A percentile compares a stretch with the other conserved stretches of the same genome.
phyloP scores from a whole-genome alignment of 352 stramenopile species.

The Phytophthora hybrid region DNA sequence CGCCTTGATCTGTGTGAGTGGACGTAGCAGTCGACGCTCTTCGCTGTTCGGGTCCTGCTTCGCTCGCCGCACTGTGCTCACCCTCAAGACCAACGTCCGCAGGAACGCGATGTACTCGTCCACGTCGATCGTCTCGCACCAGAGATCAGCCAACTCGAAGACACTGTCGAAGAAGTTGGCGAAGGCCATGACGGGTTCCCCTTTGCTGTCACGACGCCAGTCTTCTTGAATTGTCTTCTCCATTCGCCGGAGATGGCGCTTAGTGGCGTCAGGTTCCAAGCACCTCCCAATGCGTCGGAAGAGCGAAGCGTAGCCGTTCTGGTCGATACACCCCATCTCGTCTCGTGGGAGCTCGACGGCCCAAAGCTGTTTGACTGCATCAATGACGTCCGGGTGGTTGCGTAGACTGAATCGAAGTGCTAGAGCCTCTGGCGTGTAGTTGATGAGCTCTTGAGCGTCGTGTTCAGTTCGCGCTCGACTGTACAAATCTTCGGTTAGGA shows the following conservation, averaged over 20 bases:
- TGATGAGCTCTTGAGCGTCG: constrained; percentile 65
- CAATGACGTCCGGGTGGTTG: constrained; percentile 56
- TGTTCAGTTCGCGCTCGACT: constrained; percentile 49
- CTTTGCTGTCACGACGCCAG: constrained; percentile 71
- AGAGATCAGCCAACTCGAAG: constrained; percentile 78
- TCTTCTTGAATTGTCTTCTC: constrained; percentile 66
- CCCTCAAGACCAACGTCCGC: constrained; percentile 40
- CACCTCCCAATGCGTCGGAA: constrained; percentile 69
- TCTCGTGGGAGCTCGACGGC: constrained; percentile 64
- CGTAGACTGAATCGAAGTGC: constrained; percentile 72
- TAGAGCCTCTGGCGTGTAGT: constrained; percentile 76
- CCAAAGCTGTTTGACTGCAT: constrained; percentile 67
- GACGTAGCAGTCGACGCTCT: constrained; percentile 49
- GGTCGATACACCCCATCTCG: constrained; percentile 67
- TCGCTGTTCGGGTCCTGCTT: constrained; percentile 17
- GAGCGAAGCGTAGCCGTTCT: constrained; percentile 55
- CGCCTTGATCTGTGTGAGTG: constrained; percentile 51
- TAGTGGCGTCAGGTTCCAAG: constrained; percentile 52
- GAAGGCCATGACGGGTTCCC: constrained; percentile 66
- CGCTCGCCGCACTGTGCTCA: constrained; percentile 41
- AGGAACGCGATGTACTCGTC: constrained; percentile 76
- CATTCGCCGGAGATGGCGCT: constrained; percentile 35
- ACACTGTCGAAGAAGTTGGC: constrained; percentile 77
- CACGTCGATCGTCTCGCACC: constrained; percentile 76
- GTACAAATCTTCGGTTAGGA: constrained; percentile 73